A percentile compares a stretch with the other conserved stretches of the same genome.
Conservation (phyloP, 768 basidiomycete species). For the Auriscalpium vulgare region DNA sequence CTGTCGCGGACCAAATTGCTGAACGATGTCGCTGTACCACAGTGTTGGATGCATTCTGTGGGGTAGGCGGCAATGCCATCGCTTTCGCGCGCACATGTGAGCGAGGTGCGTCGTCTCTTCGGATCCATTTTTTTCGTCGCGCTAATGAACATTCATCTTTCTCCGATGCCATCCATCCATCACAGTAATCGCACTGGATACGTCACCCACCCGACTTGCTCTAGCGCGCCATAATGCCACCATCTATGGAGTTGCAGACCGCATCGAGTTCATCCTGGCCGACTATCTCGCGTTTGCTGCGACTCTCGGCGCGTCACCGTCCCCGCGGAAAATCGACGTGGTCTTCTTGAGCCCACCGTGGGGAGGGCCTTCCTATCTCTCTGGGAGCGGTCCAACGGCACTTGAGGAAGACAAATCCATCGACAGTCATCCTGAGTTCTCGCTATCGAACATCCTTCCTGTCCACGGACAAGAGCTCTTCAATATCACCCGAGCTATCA, state of each 20-base stretch:
- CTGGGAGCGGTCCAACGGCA: constrained; percentile 21
- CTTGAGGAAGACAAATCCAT: not conserved
- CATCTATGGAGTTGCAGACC: constrained; percentile 89
- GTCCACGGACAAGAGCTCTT: constrained; percentile 83
- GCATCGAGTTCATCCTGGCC: constrained; percentile 87
- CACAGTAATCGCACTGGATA: constrained; percentile 90
- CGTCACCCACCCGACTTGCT: constrained; percentile 72
- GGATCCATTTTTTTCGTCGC: not conserved
- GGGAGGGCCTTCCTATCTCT: constrained; percentile 79
- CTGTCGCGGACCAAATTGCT: constrained; percentile 88
- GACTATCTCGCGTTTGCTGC: constrained; percentile 81
- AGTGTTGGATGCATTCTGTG: constrained; percentile 91
- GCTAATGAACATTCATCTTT: not conserved
- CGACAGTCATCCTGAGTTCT: constrained; percentile 47
- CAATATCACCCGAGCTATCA: constrained; percentile 57
- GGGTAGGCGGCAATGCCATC: constrained; percentile 96
- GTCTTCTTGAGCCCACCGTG: constrained; percentile 94
- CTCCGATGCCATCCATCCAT: not conserved
- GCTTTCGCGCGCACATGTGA: constrained; percentile 96
- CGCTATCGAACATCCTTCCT: constrained; percentile 65
- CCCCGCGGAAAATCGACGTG: constrained; percentile 62
- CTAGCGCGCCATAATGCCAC: constrained; percentile 91
- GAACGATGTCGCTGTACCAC: constrained; percentile 82
- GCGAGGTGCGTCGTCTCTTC: constrained; percentile 50
- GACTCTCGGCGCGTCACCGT: constrained; percentile 18